Evolutionary conservation across 164 flowering plant species (phyloP), one percentile per base, ranked within the genome.

Genomic region (Echeveria elegans): DNA sequence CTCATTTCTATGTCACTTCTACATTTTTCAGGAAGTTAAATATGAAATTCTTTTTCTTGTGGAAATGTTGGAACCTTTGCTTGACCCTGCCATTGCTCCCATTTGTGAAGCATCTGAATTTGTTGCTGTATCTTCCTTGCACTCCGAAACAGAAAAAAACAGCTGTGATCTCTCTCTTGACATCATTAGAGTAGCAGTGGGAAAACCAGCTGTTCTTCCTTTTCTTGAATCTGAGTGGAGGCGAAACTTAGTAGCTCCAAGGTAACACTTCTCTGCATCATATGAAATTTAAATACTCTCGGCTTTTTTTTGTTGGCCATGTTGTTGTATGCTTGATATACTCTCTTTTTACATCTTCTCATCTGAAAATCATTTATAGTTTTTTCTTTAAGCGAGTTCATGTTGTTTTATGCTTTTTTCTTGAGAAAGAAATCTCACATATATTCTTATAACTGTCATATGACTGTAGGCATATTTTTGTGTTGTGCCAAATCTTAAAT

Each of bases 61-160:
- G 71, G 96, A 92, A 83, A 84, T 92, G 94, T 78, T 92, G 8
- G 97, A 88, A 71, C 89, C 87, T 45, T 92, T 82, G 74, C 89
- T 92, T 65, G 89, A 88, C 76, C 96, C 92, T 75, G 88, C 86
- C 67, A 76, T 89, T 36, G 69, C 72, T 66, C 70, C 82, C 52
- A 65, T 74, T 50, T 82, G 74, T 73, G 82, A 74, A 70, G 73
- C 79, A 68, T 85, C 83, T 77, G 81, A 88, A 37, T 86, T 88
- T 77, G 89, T 88, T 56, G 89, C 84, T 73, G 79, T 83, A n/a
- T 82, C 88, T 45, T 64, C 77, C 28, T 65, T 70, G 58, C 82
- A 76, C 60, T 12, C 65, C 26, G 88, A 85, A 76, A 84, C 81
- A 65, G 84, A 76, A 69, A 88, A 86, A 63, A 72, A 72, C 6